Conservation (phyloP, 1,284 basidiomycete genomes). For the Cerrena zonata region DNA sequence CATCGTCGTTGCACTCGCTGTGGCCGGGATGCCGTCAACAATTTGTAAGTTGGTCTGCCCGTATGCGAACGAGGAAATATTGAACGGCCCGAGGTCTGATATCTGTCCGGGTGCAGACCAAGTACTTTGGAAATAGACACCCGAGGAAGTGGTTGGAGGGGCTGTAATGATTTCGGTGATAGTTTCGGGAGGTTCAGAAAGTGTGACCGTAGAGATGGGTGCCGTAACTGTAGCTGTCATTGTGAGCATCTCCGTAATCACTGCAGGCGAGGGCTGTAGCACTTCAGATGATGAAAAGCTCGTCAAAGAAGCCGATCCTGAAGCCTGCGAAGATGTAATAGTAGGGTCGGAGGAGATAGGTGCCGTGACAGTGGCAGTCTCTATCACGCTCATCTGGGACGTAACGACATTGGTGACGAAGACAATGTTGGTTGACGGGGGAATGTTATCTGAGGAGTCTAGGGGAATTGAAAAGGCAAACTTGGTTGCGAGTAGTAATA, state of each 20-base stretch:
- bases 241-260: constrained; percentile 14
- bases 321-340: not conserved
- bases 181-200: constrained; percentile 29
- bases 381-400: constrained; percentile 13
- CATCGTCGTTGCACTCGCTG: constrained; percentile 21
- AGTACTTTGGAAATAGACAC: constrained; percentile 16
- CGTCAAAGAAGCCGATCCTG: not conserved
- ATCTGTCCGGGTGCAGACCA: constrained; percentile 53
- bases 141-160: constrained; percentile 19
- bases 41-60: constrained; percentile 55
- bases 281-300: constrained; percentile 3
- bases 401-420: constrained; percentile 17
- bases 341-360: constrained; percentile 3
- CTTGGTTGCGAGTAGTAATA: not conserved
- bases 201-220: constrained; percentile 26
- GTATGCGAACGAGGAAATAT: constrained; percentile 50
- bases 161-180: constrained; percentile 26
- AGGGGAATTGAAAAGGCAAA: constrained; percentile 14
- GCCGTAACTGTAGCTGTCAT: constrained; percentile 26
- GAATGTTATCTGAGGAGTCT: constrained; percentile 7
- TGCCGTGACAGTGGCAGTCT: constrained; percentile 12
- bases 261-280: not conserved
- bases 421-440: constrained; percentile 5
- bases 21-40: constrained; percentile 41
- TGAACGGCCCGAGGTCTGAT: constrained; percentile 56